Evolutionary conservation across 2,329 filamentous ascomycete genomes (phyloP), one percentile per base, ranked within the genome.

Genomic region (Talaromyces sp.): DNA sequence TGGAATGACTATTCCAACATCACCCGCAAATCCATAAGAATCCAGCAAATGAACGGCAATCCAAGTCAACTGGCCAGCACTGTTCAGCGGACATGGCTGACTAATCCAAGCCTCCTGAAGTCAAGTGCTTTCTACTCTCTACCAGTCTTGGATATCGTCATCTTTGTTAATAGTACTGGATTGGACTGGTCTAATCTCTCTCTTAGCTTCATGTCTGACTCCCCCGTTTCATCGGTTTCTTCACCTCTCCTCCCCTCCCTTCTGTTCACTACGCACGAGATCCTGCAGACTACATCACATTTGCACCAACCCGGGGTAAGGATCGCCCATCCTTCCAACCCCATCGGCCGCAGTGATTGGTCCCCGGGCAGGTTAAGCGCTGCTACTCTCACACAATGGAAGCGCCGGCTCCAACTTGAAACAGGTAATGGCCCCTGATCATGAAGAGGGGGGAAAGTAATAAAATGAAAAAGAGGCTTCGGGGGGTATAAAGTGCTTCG

Each of bases 381-480:
- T 51, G 39, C 29, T 27, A 17, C 42, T 30, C 49, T 51, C 49
- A 40, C 49, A 51, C 49, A 46, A 13, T 44, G 40, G 47, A 41
- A 51, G 49, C 49, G 49, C 49, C 35, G 40, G 17, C 49, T n/a
- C 46, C 17, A 40, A 49, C 16, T 41, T 40, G 36, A 41, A 49
- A 49, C 36, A n/a, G 13, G 13, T 33, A 35, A 41, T 7, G 33
- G 24, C 36, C 46, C 46, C 37, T 49, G 24, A 24, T 32, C 13
- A 42, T 7, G 13, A 17, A 17, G 46, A 40, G 37, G 40, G 19
- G 39, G 29, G 3, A 29, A 41, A 29, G 43, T 7, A 20, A 20
- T 47, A 7, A 13, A 11, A 29, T 7, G 32, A 7, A 13, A 11
- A 29, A 14, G 32, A 39, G 24, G 11, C 16, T 4, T 44, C n/a